Evolutionary conservation across 495 filamentous ascomycete genomes (phyloP).

Genomic region (Gamarada debralockiae): DNA sequence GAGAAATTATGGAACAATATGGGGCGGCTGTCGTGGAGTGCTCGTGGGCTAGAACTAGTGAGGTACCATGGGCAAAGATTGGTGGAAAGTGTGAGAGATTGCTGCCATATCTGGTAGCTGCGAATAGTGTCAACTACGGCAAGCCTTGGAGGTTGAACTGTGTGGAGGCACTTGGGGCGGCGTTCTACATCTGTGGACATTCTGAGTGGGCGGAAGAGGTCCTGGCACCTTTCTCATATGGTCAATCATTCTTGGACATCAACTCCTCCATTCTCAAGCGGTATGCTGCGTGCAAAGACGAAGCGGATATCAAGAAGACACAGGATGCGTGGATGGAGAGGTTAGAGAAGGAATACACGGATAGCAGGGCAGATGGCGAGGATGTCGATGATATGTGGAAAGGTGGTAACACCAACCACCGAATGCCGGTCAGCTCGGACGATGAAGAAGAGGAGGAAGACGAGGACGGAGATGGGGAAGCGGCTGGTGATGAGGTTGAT

Average conservation of each 20-base stretch:
- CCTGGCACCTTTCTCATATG: constrained; percentile 82
- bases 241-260: constrained; percentile 81
- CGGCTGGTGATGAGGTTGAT: constrained; percentile 34
- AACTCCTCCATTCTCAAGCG: constrained; percentile 77
- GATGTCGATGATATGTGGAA: constrained; percentile 72
- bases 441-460: constrained; percentile 52
- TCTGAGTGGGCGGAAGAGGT: constrained; percentile 83
- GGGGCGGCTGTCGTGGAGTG: constrained; percentile 97
- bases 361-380: constrained; percentile 65
- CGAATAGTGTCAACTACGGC: constrained; percentile 96
- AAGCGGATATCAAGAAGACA: constrained; percentile 82
- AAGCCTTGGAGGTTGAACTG: constrained; percentile 93
- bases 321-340: constrained; percentile 85
- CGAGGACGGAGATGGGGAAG: constrained; percentile 35
- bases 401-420: constrained; percentile 78
- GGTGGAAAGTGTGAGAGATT: constrained; percentile 93
- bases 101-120: constrained; percentile 92
- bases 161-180: constrained; percentile 88
- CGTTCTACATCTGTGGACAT: constrained; percentile 89
- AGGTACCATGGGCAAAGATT: constrained; percentile 87
- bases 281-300: constrained; percentile 78
- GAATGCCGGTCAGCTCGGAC: constrained; percentile 49
- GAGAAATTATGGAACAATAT: constrained; percentile 73
- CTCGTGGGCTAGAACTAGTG: constrained; percentile 88
- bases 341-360: constrained; percentile 83